phyloP scores from a whole-genome alignment of 352 stramenopile species.

The Pythium angustatum region DNA sequence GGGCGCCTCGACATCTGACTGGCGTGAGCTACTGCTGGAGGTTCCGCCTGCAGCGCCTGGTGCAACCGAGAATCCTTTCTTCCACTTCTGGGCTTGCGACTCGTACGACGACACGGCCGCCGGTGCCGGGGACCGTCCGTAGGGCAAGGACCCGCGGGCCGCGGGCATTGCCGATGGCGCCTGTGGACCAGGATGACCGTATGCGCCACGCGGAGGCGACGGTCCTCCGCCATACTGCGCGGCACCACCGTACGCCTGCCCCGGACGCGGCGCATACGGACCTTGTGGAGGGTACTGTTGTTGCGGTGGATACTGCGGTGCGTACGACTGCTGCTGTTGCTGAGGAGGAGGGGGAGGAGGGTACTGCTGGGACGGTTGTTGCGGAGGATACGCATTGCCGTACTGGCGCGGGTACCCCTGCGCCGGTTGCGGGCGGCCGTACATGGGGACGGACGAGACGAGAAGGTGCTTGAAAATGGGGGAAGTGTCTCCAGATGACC shows the following conservation, averaged over 20 bases:
- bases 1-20: slow-evolving; percentile 64
- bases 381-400: slow-evolving; percentile 12
- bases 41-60: slow-evolving; percentile 8
- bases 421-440: slow-evolving; percentile 24
- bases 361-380: slow-evolving; percentile 8
- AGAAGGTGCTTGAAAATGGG: no score
- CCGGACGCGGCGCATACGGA: slow-evolving; percentile 10
- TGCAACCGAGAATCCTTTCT: slow-evolving; percentile 61
- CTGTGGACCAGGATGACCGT: background rate
- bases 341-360: background rate
- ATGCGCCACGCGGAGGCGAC: background rate
- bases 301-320: slow-evolving; percentile 15
- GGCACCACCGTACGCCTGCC: slow-evolving; percentile 9
- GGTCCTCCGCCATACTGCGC: slow-evolving; percentile 1
- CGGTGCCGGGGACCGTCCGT: background rate
- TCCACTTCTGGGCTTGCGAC: slow-evolving; percentile 74
- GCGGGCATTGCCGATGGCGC: background rate
- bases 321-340: slow-evolving; percentile 4
- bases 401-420: slow-evolving; percentile 19
- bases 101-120: slow-evolving; percentile 62
- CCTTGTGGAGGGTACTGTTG: slow-evolving; percentile 13
- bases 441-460: slow-evolving; percentile 23
- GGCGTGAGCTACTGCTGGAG: slow-evolving; percentile 19
- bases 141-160: slow-evolving; percentile 1
- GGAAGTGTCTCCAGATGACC: no score